Percentiles rank a stretch among this genome's conserved stretches.
phyloP scores from a whole-genome alignment of 257 asterid species.

The Knoxia roxburghii region DNA sequence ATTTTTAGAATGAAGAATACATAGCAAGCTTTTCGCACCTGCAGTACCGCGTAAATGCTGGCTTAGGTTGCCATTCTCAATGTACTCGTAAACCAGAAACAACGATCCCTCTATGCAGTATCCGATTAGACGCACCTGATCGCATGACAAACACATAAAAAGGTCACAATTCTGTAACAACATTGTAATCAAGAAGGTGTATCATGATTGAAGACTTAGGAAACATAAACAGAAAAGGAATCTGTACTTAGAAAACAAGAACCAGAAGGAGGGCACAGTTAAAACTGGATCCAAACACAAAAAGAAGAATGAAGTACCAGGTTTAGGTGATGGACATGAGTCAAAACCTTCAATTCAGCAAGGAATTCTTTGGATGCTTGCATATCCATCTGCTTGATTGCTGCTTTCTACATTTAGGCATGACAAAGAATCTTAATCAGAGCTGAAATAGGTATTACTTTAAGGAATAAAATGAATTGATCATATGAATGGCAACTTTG shows the following conservation, averaged over 20 bases:
- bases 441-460: neutral
- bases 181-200: neutral
- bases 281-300: neutral
- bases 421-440: neutral
- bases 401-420: slow-evolving; percentile 56
- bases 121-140: slow-evolving; percentile 81
- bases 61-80: slow-evolving; percentile 78
- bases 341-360: slow-evolving; percentile 71
- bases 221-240: neutral
- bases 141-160: neutral
- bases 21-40: slow-evolving; percentile 22
- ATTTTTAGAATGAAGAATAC: neutral
- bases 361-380: slow-evolving; percentile 80
- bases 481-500: neutral
- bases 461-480: too few relatives aligned
- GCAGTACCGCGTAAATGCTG: slow-evolving; percentile 78
- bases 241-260: too few relatives aligned
- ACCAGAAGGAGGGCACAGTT: too few relatives aligned
- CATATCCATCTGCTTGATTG: slow-evolving; percentile 85
- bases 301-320: slow-evolving; percentile 42
- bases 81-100: slow-evolving; percentile 78
- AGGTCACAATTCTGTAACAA: neutral
- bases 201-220: too few relatives aligned
- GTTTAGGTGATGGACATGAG: slow-evolving; percentile 84
- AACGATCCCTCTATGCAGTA: slow-evolving; percentile 72